These are phyloP conservation scores for Pochonia chlamydosporia DNA, from an alignment of 2,329 filamentous ascomycete genomes.

Conservation along the genomic window DNA sequence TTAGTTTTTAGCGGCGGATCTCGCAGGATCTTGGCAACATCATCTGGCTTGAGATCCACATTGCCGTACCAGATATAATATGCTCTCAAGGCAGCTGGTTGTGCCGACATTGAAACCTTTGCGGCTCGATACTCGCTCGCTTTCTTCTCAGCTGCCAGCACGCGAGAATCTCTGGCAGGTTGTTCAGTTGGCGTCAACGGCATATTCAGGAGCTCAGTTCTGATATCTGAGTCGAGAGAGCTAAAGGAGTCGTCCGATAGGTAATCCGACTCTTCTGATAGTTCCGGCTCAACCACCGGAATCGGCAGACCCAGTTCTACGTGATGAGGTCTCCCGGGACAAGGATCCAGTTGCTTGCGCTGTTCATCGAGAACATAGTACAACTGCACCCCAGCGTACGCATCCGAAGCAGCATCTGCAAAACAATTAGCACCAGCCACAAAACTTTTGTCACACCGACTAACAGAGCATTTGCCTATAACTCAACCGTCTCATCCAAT, in stretches of 20 bases:
- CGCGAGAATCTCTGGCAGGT: conserved; percentile 28
- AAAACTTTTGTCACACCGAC: conserved; percentile 22
- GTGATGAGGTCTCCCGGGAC: conserved; percentile 63
- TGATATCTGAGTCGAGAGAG: background rate
- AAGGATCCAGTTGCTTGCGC: conserved; percentile 59
- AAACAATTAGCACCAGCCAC: background rate
- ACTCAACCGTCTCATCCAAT: conserved; percentile 64
- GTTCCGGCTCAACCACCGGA: conserved; percentile 28
- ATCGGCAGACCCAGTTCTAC: conserved; percentile 64
- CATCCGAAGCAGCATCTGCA: conserved; percentile 71
- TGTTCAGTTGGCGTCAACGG: background rate
- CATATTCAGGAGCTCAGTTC: background rate
- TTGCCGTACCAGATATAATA: conserved; percentile 61
- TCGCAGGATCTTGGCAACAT: conserved; percentile 51
- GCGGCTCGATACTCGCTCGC: conserved; percentile 29
- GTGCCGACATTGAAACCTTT: conserved; percentile 16
- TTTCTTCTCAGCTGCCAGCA: conserved; percentile 37
- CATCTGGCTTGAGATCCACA: conserved; percentile 38
- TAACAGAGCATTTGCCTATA: conserved; percentile 64
- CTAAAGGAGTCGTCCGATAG: background rate
- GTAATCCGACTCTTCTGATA: conserved; percentile 11
- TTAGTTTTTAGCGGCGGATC: conserved; percentile 50
- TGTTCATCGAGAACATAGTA: conserved; percentile 66
- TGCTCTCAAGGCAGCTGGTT: conserved; percentile 40
- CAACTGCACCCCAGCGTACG: conserved; percentile 72